Percentiles rank a stretch among this genome's conserved stretches.
These are phyloP conservation scores for Apiospora rasikravindrae DNA, from an alignment of 2,329 filamentous ascomycete genomes.

Conservation along the genomic window DNA sequence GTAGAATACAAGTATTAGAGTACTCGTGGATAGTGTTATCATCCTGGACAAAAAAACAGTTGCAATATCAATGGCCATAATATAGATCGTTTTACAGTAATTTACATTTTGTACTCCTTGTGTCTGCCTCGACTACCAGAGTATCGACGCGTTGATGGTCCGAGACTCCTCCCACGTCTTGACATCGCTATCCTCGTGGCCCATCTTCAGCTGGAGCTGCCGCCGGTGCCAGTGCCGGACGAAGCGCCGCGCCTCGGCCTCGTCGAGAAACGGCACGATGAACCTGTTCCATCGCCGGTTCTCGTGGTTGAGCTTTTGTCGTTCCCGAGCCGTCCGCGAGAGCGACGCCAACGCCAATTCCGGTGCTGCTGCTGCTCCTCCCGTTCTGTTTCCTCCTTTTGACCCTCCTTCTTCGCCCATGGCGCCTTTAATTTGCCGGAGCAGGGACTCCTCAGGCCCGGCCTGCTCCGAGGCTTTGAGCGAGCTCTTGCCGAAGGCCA, in stretches of 20 bases:
- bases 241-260: slow-evolving; percentile 58
- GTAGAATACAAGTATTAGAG: neutral
- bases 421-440: neutral
- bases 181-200: slow-evolving; percentile 20
- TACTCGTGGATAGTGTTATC: neutral
- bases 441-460: slow-evolving; percentile 8
- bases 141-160: slow-evolving; percentile 34
- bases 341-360: neutral
- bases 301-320: slow-evolving; percentile 24
- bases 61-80: too few relatives aligned
- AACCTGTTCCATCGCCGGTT: slow-evolving; percentile 50
- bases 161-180: slow-evolving; percentile 36
- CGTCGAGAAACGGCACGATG: slow-evolving; percentile 61
- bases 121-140: slow-evolving; percentile 32
- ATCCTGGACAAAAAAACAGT: neutral
- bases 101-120: slow-evolving; percentile 2
- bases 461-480: slow-evolving; percentile 22
- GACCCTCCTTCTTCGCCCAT: neutral
- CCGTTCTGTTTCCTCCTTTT: too few relatives aligned
- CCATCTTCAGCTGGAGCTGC: slow-evolving; percentile 36
- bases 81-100: neutral
- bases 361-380: neutral
- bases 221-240: slow-evolving; percentile 50
- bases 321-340: neutral
- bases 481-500: slow-evolving; percentile 38